These are phyloP conservation scores for Thecaphora frezii DNA, from an alignment of 1,284 basidiomycete species.

Conservation along the genomic window DNA sequence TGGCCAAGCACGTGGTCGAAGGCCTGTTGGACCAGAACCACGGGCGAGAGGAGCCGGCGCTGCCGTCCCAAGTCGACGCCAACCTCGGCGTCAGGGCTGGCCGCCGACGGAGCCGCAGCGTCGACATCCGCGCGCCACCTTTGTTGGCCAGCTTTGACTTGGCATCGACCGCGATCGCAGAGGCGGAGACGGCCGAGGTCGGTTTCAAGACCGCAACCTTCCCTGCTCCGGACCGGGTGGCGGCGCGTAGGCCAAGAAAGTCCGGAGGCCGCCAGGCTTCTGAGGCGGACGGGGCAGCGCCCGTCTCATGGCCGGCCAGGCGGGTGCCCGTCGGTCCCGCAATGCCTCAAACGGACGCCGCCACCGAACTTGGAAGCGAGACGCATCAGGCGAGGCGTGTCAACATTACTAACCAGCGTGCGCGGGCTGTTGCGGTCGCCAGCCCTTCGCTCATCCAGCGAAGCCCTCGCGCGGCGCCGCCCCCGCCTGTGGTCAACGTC, in stretches of 20 bases:
- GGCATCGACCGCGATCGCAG: background rate
- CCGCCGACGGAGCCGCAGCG: conserved; percentile 35
- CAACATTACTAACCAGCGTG: conserved; percentile 33
- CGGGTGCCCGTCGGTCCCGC: too few species aligned
- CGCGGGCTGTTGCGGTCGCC: conserved; percentile 28
- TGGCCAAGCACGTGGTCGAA: conserved; percentile 34
- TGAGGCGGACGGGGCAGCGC: too few species aligned
- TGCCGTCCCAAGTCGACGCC: conserved; percentile 5
- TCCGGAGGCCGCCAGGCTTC: too few species aligned
- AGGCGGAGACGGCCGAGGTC: background rate
- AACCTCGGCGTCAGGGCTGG: conserved; percentile 6
- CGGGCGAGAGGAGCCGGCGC: conserved; percentile 40
- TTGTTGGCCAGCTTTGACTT: conserved; percentile 13
- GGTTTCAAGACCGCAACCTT: too few species aligned
- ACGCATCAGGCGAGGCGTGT: conserved; percentile 38
- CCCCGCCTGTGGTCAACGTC: conserved; percentile 44
- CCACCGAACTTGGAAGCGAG: conserved; percentile 5
- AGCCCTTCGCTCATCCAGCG: conserved; percentile 33
- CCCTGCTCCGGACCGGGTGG: too few species aligned
- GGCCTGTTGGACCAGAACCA: conserved; percentile 29
- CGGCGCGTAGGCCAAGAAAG: too few species aligned
- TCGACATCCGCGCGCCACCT: conserved; percentile 16
- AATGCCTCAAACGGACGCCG: background rate
- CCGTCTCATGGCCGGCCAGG: too few species aligned
- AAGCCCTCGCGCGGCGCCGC: conserved; percentile 21